A percentile compares a stretch with the other conserved stretches of the same genome.
Conservation (phyloP, 805 yeast species). For the Suhomyces pyralidae region DNA sequence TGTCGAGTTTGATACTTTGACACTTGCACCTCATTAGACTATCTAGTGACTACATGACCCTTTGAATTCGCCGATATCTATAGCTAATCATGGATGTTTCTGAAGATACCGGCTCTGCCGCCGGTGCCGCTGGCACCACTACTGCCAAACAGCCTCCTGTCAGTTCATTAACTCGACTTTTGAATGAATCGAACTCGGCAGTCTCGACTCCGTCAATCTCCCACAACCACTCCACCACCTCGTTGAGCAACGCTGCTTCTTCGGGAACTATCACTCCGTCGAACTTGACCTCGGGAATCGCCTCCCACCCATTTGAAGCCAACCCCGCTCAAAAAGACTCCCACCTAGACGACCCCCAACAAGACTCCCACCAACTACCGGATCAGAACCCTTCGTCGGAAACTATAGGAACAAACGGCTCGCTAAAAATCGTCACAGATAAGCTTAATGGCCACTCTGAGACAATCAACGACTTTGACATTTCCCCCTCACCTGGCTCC, state of each 20-base stretch:
- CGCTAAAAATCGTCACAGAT: constrained; percentile 3
- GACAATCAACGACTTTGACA: constrained; percentile 7
- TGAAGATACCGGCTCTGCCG: not conserved
- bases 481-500: constrained; percentile 2
- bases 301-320: not conserved
- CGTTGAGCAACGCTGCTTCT: constrained; percentile 5
- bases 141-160: constrained; percentile 19
- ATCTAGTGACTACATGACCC: not conserved
- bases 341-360: not conserved
- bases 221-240: constrained; percentile 1
- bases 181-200: constrained; percentile 31
- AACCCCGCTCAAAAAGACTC: not conserved
- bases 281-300: constrained; percentile 2
- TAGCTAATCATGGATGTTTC: constrained; percentile 1
- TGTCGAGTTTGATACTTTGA: not conserved
- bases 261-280: constrained; percentile 13
- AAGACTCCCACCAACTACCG: not conserved
- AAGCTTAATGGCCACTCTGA: not conserved
- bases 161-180: constrained; percentile 36
- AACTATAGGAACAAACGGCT: constrained; percentile 1
- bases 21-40: not conserved
- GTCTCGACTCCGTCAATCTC: constrained; percentile 10
- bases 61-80: not conserved
- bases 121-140: not conserved
- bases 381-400: not conserved